phyloP scores from a whole-genome alignment of 257 asterid species.

The Osmanthus fragrans region DNA sequence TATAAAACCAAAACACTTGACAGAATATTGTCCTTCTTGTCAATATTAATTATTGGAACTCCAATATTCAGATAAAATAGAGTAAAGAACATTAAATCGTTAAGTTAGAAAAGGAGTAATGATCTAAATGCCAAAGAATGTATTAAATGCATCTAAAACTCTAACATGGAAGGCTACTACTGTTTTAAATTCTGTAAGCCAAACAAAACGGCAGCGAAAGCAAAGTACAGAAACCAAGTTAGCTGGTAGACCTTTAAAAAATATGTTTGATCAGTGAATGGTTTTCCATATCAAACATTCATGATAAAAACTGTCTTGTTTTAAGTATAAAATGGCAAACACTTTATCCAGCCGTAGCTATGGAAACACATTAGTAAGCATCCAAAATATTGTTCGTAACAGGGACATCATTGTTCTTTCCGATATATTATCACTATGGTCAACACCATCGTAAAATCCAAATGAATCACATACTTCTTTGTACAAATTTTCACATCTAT shows the following conservation, averaged over 20 bases:
- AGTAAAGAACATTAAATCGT: background rate
- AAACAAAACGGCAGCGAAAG: background rate
- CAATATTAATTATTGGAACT: background rate
- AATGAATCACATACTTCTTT: background rate
- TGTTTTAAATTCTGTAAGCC: background rate
- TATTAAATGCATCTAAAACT: background rate
- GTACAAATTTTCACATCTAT: background rate
- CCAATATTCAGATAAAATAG: background rate
- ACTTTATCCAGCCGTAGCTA: background rate
- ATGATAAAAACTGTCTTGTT: background rate
- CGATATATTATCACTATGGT: background rate
- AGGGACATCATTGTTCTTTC: background rate
- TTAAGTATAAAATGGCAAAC: no score
- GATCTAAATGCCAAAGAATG: background rate
- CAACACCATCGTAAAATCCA: background rate
- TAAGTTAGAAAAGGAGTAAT: background rate
- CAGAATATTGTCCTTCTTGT: background rate
- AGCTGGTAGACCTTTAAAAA: background rate
- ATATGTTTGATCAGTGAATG: background rate
- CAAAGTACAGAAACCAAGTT: background rate
- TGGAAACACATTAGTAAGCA: background rate
- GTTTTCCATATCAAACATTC: no score
- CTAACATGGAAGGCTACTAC: background rate
- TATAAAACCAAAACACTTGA: background rate
- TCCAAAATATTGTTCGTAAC: background rate